Evolutionary conservation across 2,329 filamentous ascomycete species (phyloP), one percentile per base, ranked within the genome.

Genomic region (Colletotrichum sidae): DNA sequence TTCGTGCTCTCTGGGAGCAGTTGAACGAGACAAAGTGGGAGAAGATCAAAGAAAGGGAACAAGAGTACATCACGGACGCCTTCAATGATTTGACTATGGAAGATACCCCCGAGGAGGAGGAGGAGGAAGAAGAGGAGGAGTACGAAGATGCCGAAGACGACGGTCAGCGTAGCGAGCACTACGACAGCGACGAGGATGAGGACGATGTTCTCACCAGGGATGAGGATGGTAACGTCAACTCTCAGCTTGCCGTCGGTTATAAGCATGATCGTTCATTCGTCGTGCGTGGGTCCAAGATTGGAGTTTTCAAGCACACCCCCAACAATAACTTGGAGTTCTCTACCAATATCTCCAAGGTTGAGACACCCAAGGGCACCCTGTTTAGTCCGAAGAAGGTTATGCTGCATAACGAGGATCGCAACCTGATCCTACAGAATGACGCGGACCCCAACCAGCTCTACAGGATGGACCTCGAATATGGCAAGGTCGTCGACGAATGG

Each of bases 401-500:
- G 94, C 84, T 97, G 52, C 94, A 97, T 75, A 91, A 92, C 37
- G 93, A 96, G 76, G 94, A 97, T 79, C 86, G 89, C 50, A 93
- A 96, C 74, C 90, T 97, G 86, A 92, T 97, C 67, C 79, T 97
- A 63, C 94, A 97, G 77, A 94, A 96, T 71, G 84, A 85, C 53
- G 76, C 90, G 55, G 91, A 98, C 69, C 93, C 95, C 1, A 95
- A 97, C 81, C 94, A 93, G 55, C 86, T 99, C 1, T 99, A 94
- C 77, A 92, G 93, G 50, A 98, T 99, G 96, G 96, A 99, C 79
- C 85, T 99, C 49, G 95, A 99, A 77, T 96, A 96, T 71, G 96
- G 96, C 70, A 98, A 97, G 81, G 92, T 99, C 41, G 94, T 98
- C 2, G 96, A 99, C 74, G 96, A 99, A 78, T 99, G 96, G 96